These are phyloP conservation scores for Geranomyces variabilis DNA, from an alignment of 192 early-diverging fungal genomes.

Conservation along the genomic window DNA sequence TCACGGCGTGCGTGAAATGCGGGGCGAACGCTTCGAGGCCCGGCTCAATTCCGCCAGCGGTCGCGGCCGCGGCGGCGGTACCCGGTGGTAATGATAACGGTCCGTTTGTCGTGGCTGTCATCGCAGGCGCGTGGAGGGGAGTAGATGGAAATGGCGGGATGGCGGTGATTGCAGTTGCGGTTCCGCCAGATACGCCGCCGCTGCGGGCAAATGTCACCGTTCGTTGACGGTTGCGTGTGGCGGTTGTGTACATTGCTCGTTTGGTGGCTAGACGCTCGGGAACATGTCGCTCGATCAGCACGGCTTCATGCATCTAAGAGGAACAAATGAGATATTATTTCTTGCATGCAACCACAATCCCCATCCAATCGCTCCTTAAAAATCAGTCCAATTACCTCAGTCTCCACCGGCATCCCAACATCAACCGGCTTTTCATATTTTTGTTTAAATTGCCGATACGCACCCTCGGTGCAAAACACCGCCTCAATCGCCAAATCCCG, in stretches of 20 bases:
- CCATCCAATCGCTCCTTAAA: too few relatives aligned
- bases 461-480: not conserved
- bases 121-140: not conserved
- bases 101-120: too few relatives aligned
- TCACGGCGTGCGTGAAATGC: constrained; percentile 8
- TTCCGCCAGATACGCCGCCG: constrained; percentile 1
- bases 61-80: too few relatives aligned
- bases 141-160: not conserved
- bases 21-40: constrained; percentile 16
- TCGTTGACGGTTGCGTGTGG: constrained; percentile 14
- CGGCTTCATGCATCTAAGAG: not conserved
- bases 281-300: not conserved
- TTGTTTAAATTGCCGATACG: constrained; percentile 7
- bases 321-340: not conserved
- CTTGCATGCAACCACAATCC: too few relatives aligned
- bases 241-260: constrained; percentile 21
- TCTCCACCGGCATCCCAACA: not conserved
- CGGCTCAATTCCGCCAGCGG: not conserved
- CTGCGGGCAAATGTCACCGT: constrained; percentile 18
- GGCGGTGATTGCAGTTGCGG: not conserved
- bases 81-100: too few relatives aligned
- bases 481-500: constrained; percentile 15
- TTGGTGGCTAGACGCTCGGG: constrained; percentile 9
- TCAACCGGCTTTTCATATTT: constrained; percentile 9
- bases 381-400: constrained; percentile 11